Conservation (phyloP, 2,329 filamentous ascomycete genomes). For the Periconia sp. region DNA sequence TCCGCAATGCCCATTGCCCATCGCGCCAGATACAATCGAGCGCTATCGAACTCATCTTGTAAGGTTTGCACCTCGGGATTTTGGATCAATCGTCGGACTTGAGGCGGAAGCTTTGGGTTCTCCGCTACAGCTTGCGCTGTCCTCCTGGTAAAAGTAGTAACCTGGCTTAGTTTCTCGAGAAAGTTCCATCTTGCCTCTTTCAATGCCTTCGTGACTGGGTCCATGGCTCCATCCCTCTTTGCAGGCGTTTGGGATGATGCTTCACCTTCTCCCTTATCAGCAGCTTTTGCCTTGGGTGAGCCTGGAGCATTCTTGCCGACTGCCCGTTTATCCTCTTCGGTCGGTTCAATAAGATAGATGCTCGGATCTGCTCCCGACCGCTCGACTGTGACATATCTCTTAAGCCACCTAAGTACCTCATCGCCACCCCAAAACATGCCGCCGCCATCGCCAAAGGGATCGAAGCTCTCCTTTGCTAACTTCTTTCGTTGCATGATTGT, state of each 20-base stretch:
- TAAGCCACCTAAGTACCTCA: constrained; percentile 90
- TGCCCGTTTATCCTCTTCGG: constrained; percentile 78
- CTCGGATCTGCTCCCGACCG: constrained; percentile 85
- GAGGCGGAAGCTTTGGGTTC: constrained; percentile 87
- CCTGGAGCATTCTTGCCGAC: constrained; percentile 71
- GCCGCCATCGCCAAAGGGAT: constrained; percentile 84
- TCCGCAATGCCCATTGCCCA: constrained; percentile 99
- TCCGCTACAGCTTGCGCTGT: constrained; percentile 92
- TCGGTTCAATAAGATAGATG: constrained; percentile 89
- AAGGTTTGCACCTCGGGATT: constrained; percentile 95
- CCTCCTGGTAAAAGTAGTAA: constrained; percentile 91
- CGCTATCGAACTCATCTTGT: constrained; percentile 97
- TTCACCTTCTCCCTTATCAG: constrained; percentile 28
- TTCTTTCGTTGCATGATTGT: constrained; percentile 95
- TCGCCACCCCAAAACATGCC: constrained; percentile 98
- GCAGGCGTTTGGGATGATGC: constrained; percentile 30
- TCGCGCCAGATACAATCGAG: constrained; percentile 87
- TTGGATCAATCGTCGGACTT: constrained; percentile 80
- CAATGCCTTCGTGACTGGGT: constrained; percentile 89
- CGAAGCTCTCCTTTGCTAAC: constrained; percentile 81
- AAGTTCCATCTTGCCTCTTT: constrained; percentile 97
- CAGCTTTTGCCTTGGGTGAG: constrained; percentile 38
- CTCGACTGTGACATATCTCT: constrained; percentile 81
- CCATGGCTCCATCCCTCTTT: constrained; percentile 76
- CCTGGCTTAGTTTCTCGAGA: constrained; percentile 94